phyloP scores from a whole-genome alignment of 2,329 filamentous ascomycete species.

The Byssoonygena ceratinophila region DNA sequence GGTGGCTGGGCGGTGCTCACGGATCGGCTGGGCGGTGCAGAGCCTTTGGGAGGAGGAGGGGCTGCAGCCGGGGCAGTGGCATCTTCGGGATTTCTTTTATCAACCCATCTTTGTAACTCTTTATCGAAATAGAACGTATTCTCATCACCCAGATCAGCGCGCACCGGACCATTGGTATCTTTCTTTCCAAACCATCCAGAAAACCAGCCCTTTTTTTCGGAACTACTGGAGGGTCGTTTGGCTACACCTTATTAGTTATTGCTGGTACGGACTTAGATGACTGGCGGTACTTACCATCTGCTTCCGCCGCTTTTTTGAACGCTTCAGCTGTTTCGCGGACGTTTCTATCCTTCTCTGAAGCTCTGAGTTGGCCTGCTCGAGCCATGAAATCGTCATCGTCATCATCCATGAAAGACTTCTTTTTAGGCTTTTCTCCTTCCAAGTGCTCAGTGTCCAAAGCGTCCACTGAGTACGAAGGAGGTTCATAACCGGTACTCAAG shows the following conservation, averaged over 20 bases:
- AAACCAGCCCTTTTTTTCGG: conserved; percentile 55
- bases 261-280: background rate
- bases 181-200: conserved; percentile 66
- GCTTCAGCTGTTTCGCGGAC: conserved; percentile 75
- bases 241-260: no score
- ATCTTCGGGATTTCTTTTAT: conserved; percentile 70
- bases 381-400: conserved; percentile 58
- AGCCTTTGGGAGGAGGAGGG: conserved; percentile 65
- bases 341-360: conserved; percentile 54
- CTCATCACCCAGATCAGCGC: conserved; percentile 86
- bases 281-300: conserved; percentile 41
- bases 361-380: conserved; percentile 40
- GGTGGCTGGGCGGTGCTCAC: conserved; percentile 47
- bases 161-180: conserved; percentile 58
- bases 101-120: conserved; percentile 95
- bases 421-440: conserved; percentile 52
- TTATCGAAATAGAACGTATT: conserved; percentile 90
- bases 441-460: conserved; percentile 44
- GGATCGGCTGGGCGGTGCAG: conserved; percentile 41
- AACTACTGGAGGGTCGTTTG: conserved; percentile 28
- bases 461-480: conserved; percentile 25
- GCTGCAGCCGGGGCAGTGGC: conserved; percentile 53
- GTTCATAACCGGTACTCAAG: conserved; percentile 24
- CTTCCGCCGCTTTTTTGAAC: conserved; percentile 71
- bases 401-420: conserved; percentile 72